A percentile compares a stretch with the other conserved stretches of the same genome.
Conservation (phyloP, 2,329 filamentous ascomycete species). For the Sphaerulina vaccinii region DNA sequence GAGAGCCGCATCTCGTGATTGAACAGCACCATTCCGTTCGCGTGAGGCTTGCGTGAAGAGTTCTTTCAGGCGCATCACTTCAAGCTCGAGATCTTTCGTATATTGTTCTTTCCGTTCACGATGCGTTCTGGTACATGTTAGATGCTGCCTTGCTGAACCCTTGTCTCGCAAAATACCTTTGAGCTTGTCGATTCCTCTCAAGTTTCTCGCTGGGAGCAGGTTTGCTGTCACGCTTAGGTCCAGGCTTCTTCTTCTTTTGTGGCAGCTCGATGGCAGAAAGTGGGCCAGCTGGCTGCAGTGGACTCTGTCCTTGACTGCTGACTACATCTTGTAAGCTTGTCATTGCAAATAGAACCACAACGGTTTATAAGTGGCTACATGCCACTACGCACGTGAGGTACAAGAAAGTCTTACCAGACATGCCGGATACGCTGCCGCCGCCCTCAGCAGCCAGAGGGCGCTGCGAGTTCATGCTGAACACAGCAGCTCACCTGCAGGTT, state of each 20-base stretch:
- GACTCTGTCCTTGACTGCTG: conserved; percentile 9
- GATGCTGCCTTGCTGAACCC: background rate
- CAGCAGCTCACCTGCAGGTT: background rate
- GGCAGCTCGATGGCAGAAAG: conserved; percentile 9
- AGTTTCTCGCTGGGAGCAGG: conserved; percentile 28
- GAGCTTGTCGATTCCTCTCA: conserved; percentile 27
- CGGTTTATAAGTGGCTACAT: background rate
- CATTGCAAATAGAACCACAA: background rate
- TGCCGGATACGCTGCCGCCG: conserved; percentile 8
- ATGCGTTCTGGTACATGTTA: conserved; percentile 20
- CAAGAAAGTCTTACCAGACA: conserved; percentile 19
- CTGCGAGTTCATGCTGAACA: conserved; percentile 17
- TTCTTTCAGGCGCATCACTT: conserved; percentile 26
- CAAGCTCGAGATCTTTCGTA: conserved; percentile 27
- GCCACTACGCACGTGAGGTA: background rate
- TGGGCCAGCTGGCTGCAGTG: conserved; percentile 4
- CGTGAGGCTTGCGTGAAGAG: conserved; percentile 21
- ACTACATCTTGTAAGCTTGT: conserved; percentile 17
- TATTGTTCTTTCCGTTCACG: conserved; percentile 29
- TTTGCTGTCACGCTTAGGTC: conserved; percentile 27
- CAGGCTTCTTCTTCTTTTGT: conserved; percentile 25
- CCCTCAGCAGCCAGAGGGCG: conserved; percentile 18
- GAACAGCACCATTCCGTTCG: conserved; percentile 22
- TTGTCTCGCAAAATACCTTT: conserved; percentile 16
- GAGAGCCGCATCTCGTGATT: conserved; percentile 17